Evolutionary conservation across 2,329 filamentous ascomycete genomes (phyloP).

Genomic region (Aspergillus terreus): DNA sequence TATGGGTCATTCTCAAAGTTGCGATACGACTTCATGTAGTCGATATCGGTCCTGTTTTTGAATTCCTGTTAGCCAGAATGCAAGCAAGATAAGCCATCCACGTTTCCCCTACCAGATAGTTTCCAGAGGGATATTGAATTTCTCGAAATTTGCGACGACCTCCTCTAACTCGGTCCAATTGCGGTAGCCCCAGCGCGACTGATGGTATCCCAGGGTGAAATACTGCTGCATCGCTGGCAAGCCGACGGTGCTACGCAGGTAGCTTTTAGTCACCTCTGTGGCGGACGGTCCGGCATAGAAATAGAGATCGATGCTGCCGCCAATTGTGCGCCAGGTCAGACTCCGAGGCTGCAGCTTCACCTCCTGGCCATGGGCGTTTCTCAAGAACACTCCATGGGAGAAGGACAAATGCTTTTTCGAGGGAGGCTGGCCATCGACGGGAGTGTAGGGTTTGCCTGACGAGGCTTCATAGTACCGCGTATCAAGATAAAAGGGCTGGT

Average conservation of each 20-base stretch:
- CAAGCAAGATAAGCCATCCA: too few relatives aligned
- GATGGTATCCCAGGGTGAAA: slow-evolving; percentile 60
- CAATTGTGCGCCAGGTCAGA: slow-evolving; percentile 78
- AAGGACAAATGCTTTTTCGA: slow-evolving; percentile 24
- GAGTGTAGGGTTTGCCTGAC: too few relatives aligned
- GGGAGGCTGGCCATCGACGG: too few relatives aligned
- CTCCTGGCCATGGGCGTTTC: slow-evolving; percentile 75
- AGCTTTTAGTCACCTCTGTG: slow-evolving; percentile 56
- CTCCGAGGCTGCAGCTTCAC: slow-evolving; percentile 62
- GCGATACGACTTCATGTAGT: slow-evolving; percentile 37
- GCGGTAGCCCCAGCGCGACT: slow-evolving; percentile 62
- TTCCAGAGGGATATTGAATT: slow-evolving; percentile 39
- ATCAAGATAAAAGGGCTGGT: slow-evolving; percentile 71
- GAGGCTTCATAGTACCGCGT: slow-evolving; percentile 42
- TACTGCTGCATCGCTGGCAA: slow-evolving; percentile 60
- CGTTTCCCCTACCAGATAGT: slow-evolving; percentile 35
- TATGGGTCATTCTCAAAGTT: slow-evolving; percentile 38
- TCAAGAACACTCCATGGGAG: slow-evolving; percentile 65
- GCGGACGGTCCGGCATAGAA: slow-evolving; percentile 60
- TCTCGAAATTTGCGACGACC: slow-evolving; percentile 40
- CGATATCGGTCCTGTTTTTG: slow-evolving; percentile 32
- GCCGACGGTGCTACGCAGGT: slow-evolving; percentile 53
- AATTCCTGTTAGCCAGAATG: too few relatives aligned
- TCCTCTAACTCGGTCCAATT: slow-evolving; percentile 43
- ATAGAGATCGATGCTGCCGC: slow-evolving; percentile 71